Conservation (phyloP, 768 basidiomycete genomes). For the Hericium coralloides region DNA sequence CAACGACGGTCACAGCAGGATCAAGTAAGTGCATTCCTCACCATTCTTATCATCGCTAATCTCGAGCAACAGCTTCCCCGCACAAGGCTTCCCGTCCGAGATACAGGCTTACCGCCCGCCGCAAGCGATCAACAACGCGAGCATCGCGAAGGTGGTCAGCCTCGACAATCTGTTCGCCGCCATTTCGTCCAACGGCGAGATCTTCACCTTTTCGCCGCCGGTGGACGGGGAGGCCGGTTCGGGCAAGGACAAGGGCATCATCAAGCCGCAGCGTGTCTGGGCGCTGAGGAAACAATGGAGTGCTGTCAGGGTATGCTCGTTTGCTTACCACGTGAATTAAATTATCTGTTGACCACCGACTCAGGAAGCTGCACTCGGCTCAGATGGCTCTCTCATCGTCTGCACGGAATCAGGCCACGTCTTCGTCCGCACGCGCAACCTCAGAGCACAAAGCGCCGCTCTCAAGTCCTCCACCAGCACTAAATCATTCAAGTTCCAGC, state of each 20-base stretch:
- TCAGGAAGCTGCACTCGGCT: conserved; percentile 82
- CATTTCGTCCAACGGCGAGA: conserved; percentile 79
- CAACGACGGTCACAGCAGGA: conserved; percentile 65
- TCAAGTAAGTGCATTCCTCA: conserved; percentile 40
- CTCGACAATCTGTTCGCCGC: conserved; percentile 80
- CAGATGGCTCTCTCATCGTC: conserved; percentile 82
- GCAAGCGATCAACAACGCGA: conserved; percentile 57
- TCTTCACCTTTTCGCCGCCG: conserved; percentile 65
- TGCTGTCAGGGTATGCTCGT: conserved; percentile 52
- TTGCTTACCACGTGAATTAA: not conserved
- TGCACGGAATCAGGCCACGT: conserved; percentile 95
- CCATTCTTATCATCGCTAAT: not conserved
- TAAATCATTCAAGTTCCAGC: conserved; percentile 69
- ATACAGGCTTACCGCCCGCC: conserved; percentile 68
- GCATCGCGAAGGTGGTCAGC: conserved; percentile 70
- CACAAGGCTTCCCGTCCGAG: conserved; percentile 38
- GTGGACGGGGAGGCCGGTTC: conserved; percentile 12
- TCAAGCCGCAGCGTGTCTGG: conserved; percentile 89
- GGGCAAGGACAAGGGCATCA: conserved; percentile 25
- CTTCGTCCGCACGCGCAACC: conserved; percentile 65
- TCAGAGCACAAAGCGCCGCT: no score
- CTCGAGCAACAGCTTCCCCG: conserved; percentile 56
- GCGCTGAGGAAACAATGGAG: conserved; percentile 80
- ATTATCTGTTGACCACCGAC: not conserved
- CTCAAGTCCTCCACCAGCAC: conserved; percentile 19